Conservation (phyloP, 306 rosid species). For the Begonia loranthoides region DNA sequence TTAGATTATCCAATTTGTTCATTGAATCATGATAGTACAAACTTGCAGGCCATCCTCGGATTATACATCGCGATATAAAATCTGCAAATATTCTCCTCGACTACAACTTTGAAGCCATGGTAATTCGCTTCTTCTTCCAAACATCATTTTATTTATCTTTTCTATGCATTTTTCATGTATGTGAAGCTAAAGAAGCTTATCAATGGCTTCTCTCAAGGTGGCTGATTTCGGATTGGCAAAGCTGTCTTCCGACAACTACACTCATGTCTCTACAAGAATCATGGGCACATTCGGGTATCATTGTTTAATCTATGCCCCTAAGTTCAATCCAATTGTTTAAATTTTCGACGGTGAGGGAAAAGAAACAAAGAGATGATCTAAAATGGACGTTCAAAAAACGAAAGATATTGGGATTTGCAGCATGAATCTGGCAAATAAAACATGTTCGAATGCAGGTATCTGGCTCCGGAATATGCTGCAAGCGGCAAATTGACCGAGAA, state of each 20-base stretch:
- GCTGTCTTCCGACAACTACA: conserved; percentile 51
- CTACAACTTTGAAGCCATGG: conserved; percentile 79
- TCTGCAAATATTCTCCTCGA: conserved; percentile 75
- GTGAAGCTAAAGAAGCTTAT: conserved; percentile 2
- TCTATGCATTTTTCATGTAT: too few species aligned
- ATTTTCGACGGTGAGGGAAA: too few species aligned
- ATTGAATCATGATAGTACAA: too few species aligned
- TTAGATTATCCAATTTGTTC: too few species aligned
- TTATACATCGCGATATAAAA: conserved; percentile 86
- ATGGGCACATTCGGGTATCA: conserved; percentile 90
- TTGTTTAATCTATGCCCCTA: too few species aligned
- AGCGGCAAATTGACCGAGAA: conserved; percentile 87
- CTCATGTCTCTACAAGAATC: conserved; percentile 85
- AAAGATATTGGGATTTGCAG: too few species aligned
- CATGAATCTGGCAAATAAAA: too few species aligned
- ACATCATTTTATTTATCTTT: too few species aligned
- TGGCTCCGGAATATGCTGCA: conserved; percentile 94
- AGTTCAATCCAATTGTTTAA: too few species aligned
- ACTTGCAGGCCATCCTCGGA: conserved; percentile 63
- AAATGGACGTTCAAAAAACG: too few species aligned
- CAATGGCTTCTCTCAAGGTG: conserved; percentile 34
- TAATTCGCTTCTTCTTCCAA: conserved; percentile 8
- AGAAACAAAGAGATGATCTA: too few species aligned
- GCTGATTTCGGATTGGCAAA: conserved; percentile 96
- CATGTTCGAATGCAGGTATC: conserved; percentile 33